Evolutionary conservation across 306 rosid genomes (phyloP), one percentile per base, ranked within the genome.

Genomic region (Gillenia trifoliata): DNA sequence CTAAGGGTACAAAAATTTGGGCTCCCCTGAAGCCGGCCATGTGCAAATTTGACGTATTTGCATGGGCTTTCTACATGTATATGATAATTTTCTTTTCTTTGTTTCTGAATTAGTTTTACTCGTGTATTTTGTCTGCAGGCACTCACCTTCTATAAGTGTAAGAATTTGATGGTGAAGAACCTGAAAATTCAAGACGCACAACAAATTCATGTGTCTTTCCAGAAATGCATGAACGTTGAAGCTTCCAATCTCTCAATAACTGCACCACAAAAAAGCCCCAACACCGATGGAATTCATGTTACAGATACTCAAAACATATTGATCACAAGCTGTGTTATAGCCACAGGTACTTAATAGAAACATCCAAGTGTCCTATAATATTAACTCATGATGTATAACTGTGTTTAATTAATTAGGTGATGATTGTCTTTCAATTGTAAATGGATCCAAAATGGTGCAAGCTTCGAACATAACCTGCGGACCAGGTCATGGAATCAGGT

Each of bases 281-380:
- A 92, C 81, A 92, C 97, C 0, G 97, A 92, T 73, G 96, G 97
- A 19, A 92, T 92, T 83, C 97, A 92, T 55, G 85, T 92, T 31
- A 79, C 96, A 8, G 47, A 81, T 25, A 86, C 89, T 3, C 84
- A 88, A 67, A 80, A 86, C 75, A 82, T 92, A 28, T 83, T 66
- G 57, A 92, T 92, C 72, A 79, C 87, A 30, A 78, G 16, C 79
- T 82, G 81, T 52, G 64, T 76, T 29, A 92, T 90, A 31, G 89
- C 82, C 85, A 88, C 93, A n/a, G 97, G 96, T 92, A 72, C 3
- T 38, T 38, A 38, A 36, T 9, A 38, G 41, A 38, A 38, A 38
- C 41, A 38, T 38, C 41, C 41, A 8, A 38, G 41, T 38, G 41
- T 38, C 41, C 41, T 8, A 8, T 8, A 38, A 38, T 8, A 38